Evolutionary conservation across 2,329 filamentous ascomycete genomes (phyloP).

Genomic region (Cladobotryum protrusum): DNA sequence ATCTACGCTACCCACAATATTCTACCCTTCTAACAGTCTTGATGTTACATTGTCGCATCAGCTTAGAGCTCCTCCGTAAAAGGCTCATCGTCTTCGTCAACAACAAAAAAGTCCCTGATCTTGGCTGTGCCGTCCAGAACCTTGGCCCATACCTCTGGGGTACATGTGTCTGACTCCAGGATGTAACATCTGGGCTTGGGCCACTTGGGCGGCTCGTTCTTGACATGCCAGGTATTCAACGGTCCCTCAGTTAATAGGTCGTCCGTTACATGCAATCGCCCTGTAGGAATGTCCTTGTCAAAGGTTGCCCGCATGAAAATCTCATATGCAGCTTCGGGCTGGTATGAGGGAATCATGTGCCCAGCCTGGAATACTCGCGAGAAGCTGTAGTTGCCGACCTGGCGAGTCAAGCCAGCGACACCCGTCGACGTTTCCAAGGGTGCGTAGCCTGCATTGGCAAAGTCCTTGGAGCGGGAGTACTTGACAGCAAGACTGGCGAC

Average conservation of each 20-base stretch:
- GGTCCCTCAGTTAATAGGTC: constrained; percentile 45
- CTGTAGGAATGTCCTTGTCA: constrained; percentile 48
- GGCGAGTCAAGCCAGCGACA: constrained; percentile 63
- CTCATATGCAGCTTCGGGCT: constrained; percentile 50
- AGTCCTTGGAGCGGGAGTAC: constrained; percentile 39
- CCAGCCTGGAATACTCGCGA: constrained; percentile 60
- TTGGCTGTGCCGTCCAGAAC: constrained; percentile 46
- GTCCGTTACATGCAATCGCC: constrained; percentile 44
- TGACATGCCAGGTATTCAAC: constrained; percentile 54
- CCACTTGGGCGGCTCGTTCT: constrained; percentile 40
- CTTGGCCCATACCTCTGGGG: constrained; percentile 43
- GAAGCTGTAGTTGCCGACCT: constrained; percentile 67
- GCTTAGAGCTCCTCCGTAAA: constrained; percentile 6
- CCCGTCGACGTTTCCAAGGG: constrained; percentile 59
- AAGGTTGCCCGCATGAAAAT: constrained; percentile 54
- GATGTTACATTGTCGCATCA: too few species aligned
- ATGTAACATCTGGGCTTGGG: constrained; percentile 54
- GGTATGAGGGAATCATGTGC: constrained; percentile 55
- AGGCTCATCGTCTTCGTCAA: constrained; percentile 9
- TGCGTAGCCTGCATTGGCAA: constrained; percentile 60
- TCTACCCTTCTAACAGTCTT: too few species aligned
- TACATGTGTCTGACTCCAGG: constrained; percentile 50
- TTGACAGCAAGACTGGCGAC: constrained; percentile 58
- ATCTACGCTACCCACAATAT: too few species aligned
- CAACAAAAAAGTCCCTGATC: constrained; percentile 35